Evolutionary conservation across 495 filamentous ascomycete genomes (phyloP), one percentile per base, ranked within the genome.

Genomic region (Glonium stellatum): DNA sequence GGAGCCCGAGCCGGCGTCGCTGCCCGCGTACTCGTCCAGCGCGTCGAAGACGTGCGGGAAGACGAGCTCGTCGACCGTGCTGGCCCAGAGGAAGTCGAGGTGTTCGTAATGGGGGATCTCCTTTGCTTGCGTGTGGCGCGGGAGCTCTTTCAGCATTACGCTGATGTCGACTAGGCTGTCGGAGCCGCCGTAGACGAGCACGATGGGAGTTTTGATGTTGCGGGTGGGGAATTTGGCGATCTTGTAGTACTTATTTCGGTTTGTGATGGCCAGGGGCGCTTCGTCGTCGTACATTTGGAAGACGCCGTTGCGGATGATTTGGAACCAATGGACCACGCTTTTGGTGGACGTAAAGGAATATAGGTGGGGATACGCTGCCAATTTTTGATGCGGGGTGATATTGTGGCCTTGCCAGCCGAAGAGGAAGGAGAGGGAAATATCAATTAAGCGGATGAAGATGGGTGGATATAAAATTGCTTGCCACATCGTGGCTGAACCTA

Each of bases 201-300:
- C 89, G 63, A 97, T 88, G 0, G 93, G 93, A 2, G 93, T 97
- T 66, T 88, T 92, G 77, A 98, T 98, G 70, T 97, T 98, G 57
- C 87, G 85, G 0, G 93, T 98, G 8, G 93, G 93, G 65, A 96
- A 98, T 70, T 87, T 91, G 64, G 95, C 92, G 4, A 97, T 91
- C 68, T 96, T 96, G 70, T 89, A 88, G 70, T 88, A 88, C 60
- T 78, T 84, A 35, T 76, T 79, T 9, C 78, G 78, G 27, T 70
- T 68, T 0, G 59, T 64, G 10, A 84, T 60, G 50, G 77, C 78
- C 47, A 89, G 74, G 57, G 87, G 85, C 6, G 93, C 80, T 67
- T 97, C 92, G 67, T 98, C 93, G 67, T 98, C 93, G 71, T 90
- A 97, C 87, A 98, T 97, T 72, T 97, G 93, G 70, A 98, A 98